Base-by-base conservation (phyloP, 139 green algal genomes). In the Chlamydomonas incerta region DNA sequence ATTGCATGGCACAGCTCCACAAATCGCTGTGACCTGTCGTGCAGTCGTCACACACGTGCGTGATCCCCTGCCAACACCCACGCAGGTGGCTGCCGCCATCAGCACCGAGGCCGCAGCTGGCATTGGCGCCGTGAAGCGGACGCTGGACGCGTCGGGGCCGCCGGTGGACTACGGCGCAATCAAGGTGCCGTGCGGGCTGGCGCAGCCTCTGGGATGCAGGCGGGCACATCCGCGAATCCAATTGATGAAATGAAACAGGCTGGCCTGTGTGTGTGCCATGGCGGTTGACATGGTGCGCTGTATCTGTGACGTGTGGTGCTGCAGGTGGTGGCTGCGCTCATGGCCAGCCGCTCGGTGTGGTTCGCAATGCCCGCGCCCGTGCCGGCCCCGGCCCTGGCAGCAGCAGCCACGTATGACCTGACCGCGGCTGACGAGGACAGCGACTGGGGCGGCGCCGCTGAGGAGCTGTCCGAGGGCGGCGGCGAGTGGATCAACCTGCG, bases 91-190 rank as follows among this genome's bases (percentile, higher is more conserved):
- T 9, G 50, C 37, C 2, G 87, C 73, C 13, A 58, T 90, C 10
- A 35, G 46, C 52, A 24, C 21, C 15, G 20, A 82, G 26, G n/a
- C 55, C 28, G 76, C 9, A 2, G 23, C 15, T 21, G 70, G 60
- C 47, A 75, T 91, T 29, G 47, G 47, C 0, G 68, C n/a, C 0
- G 60, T 88, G 11, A 88, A 88, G 62, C 58, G 72, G 35, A 13
- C 34, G 47, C 70, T 88, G 24, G 75, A 83, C 63, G 57, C 33
- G 63, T 52, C 63, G 29, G 77, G 69, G 11, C 58, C 79, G 33
- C 57, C 62, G 1, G 50, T 67, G 0, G 55, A 71, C 3, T 91
- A 87, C 47, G 87, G 76, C 21, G 82, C 88, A 37, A 83, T 91
- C 55, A 89, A 89, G 88, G 87, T 88, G 55, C n/a, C n/a, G n/a